Evolutionary conservation across 495 filamentous ascomycete species (phyloP).

Genomic region (Lepidopterella palustris): DNA sequence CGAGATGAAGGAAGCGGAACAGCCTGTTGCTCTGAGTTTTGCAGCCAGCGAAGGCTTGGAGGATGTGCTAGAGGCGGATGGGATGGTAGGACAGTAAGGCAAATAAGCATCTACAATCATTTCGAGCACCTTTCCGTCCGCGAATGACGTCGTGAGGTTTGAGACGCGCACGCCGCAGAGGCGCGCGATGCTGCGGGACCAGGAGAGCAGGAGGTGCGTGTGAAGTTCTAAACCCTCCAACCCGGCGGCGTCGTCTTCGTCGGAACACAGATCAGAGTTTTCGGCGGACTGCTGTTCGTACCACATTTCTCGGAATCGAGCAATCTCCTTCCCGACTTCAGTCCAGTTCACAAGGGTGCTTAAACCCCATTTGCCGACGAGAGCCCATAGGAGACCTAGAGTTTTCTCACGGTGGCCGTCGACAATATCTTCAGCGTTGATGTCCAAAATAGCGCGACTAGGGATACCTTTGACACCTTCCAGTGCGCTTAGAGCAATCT

Average conservation of each 20-base stretch:
- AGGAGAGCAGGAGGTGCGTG: conserved; percentile 45
- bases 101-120: conserved; percentile 57
- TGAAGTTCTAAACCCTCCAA: conserved; percentile 34
- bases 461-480: conserved; percentile 36
- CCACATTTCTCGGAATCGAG: conserved; percentile 22
- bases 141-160: conserved; percentile 57
- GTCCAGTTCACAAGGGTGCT: conserved; percentile 49
- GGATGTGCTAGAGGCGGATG: not conserved
- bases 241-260: conserved; percentile 18
- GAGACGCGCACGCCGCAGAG: conserved; percentile 43
- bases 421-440: conserved; percentile 56
- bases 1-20: conserved; percentile 34
- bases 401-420: conserved; percentile 65
- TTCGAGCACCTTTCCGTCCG: conserved; percentile 50
- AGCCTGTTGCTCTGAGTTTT: conserved; percentile 34
- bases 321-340: conserved; percentile 48
- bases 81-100: conserved; percentile 29
- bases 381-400: conserved; percentile 54
- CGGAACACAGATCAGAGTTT: conserved; percentile 11
- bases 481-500: conserved; percentile 52
- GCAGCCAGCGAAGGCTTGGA: conserved; percentile 15
- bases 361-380: conserved; percentile 54
- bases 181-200: conserved; percentile 47
- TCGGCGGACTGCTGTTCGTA: conserved; percentile 27
- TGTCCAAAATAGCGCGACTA: conserved; percentile 31